Evolutionary conservation across 2,329 filamentous ascomycete species (phyloP).

Genomic region (Trichophyton mentagrophytes): DNA sequence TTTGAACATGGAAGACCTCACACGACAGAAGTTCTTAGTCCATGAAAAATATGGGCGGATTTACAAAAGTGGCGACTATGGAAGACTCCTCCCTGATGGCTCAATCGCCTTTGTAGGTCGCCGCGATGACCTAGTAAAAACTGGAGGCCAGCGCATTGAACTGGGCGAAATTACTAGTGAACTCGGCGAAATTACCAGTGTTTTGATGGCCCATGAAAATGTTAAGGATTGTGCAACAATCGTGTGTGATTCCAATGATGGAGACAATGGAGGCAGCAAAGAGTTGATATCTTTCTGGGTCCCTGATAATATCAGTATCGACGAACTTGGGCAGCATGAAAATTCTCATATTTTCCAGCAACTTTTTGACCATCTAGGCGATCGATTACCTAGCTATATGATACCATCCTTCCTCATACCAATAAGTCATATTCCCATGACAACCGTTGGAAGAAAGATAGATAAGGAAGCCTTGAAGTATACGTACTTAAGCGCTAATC

Average conservation of each 20-base stretch:
- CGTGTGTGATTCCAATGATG: constrained; percentile 32
- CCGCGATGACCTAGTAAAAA: constrained; percentile 67
- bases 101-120: constrained; percentile 61
- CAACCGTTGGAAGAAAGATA: constrained; percentile 56
- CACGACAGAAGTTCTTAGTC: constrained; percentile 52
- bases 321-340: neutral
- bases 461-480: constrained; percentile 45
- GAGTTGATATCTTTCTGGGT: constrained; percentile 61
- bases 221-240: constrained; percentile 54
- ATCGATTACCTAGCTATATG: constrained; percentile 61
- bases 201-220: constrained; percentile 40
- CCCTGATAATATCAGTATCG: constrained; percentile 20
- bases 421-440: constrained; percentile 56
- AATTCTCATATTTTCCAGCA: constrained; percentile 8
- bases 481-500: constrained; percentile 37
- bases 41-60: constrained; percentile 58
- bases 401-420: constrained; percentile 62
- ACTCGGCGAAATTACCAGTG: constrained; percentile 58
- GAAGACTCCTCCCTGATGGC: constrained; percentile 63
- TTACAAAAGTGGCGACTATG: constrained; percentile 73
- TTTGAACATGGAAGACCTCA: constrained; percentile 51
- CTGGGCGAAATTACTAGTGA: constrained; percentile 62
- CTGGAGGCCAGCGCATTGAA: constrained; percentile 69
- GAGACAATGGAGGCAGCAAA: constrained; percentile 29
- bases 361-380: constrained; percentile 44